These are phyloP conservation scores for Aspergillus mulundensis DNA, from an alignment of 495 filamentous ascomycete species.

Conservation along the genomic window DNA sequence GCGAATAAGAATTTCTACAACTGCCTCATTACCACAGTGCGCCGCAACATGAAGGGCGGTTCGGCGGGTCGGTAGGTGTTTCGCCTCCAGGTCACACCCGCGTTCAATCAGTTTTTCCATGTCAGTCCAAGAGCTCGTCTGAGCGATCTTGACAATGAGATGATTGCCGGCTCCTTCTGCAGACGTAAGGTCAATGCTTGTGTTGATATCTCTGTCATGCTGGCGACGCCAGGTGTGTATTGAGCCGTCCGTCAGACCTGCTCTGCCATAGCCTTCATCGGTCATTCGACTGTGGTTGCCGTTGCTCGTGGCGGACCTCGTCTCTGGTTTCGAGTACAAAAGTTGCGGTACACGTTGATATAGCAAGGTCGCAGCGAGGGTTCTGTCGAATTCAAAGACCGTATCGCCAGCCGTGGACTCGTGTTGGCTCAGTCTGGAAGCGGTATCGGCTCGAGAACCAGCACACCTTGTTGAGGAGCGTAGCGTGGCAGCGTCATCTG, in stretches of 20 bases:
- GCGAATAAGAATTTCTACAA: slow-evolving; percentile 39
- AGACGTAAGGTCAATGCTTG: slow-evolving; percentile 41
- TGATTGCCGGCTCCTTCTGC: slow-evolving; percentile 30
- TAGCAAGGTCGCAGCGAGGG: slow-evolving; percentile 2
- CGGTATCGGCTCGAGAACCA: slow-evolving; percentile 23
- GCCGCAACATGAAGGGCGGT: slow-evolving; percentile 44
- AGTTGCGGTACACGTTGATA: no score
- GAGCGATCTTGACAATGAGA: slow-evolving; percentile 37
- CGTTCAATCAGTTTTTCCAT: slow-evolving; percentile 38
- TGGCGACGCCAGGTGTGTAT: slow-evolving; percentile 7
- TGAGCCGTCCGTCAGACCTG: slow-evolving; percentile 10
- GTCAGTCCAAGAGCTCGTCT: slow-evolving; percentile 35
- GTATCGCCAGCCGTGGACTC: slow-evolving; percentile 27
- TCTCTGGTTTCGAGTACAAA: no score
- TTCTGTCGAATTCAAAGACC: slow-evolving; percentile 33
- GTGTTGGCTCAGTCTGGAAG: slow-evolving; percentile 28
- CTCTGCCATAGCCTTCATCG: slow-evolving; percentile 25
- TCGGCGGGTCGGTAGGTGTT: slow-evolving; percentile 31
- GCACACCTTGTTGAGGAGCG: slow-evolving; percentile 27
- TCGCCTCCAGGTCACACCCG: slow-evolving; percentile 35
- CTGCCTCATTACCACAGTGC: slow-evolving; percentile 43
- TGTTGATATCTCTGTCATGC: slow-evolving; percentile 24
- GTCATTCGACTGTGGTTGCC: slow-evolving; percentile 14
- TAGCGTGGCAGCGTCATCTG: slow-evolving; percentile 38
- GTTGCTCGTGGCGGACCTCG: not conserved